Evolutionary conservation across 139 green algal genomes (phyloP).

Genomic region (Picocystis salinarum): DNA sequence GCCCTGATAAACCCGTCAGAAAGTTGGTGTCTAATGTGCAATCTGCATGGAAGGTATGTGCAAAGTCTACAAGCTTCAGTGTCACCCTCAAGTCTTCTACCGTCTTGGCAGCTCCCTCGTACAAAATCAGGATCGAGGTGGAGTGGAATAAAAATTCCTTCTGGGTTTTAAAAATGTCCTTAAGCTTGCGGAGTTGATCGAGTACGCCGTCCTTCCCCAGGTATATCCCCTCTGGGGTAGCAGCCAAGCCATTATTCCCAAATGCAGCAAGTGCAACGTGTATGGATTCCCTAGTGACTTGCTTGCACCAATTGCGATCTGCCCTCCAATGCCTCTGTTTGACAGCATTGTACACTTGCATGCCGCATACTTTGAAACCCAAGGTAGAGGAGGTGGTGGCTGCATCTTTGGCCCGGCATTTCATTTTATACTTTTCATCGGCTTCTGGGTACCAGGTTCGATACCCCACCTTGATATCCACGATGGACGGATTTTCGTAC

Average conservation of each 20-base stretch:
- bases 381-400: slow-evolving; percentile 41
- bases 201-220: slow-evolving; percentile 22
- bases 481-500: slow-evolving; percentile 44
- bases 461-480: slow-evolving; percentile 57
- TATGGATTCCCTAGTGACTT: slow-evolving; percentile 30
- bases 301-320: slow-evolving; percentile 51
- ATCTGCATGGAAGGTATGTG: slow-evolving; percentile 39
- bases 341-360: slow-evolving; percentile 35
- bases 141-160: slow-evolving; percentile 52
- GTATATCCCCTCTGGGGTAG: background rate
- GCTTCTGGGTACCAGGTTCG: slow-evolving; percentile 44
- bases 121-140: slow-evolving; percentile 50
- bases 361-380: slow-evolving; percentile 67
- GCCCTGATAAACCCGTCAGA: slow-evolving; percentile 23
- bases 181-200: slow-evolving; percentile 32
- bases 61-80: slow-evolving; percentile 54
- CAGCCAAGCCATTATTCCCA: slow-evolving; percentile 34
- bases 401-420: slow-evolving; percentile 47
- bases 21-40: slow-evolving; percentile 41
- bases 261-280: slow-evolving; percentile 39
- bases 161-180: slow-evolving; percentile 42
- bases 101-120: slow-evolving; percentile 39
- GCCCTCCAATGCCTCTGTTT: slow-evolving; percentile 32
- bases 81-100: slow-evolving; percentile 15
- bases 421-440: slow-evolving; percentile 28